Evolutionary conservation across 176 grass and related monocot species (phyloP).

Genomic region (Miscanthus lutarioriparius): DNA sequence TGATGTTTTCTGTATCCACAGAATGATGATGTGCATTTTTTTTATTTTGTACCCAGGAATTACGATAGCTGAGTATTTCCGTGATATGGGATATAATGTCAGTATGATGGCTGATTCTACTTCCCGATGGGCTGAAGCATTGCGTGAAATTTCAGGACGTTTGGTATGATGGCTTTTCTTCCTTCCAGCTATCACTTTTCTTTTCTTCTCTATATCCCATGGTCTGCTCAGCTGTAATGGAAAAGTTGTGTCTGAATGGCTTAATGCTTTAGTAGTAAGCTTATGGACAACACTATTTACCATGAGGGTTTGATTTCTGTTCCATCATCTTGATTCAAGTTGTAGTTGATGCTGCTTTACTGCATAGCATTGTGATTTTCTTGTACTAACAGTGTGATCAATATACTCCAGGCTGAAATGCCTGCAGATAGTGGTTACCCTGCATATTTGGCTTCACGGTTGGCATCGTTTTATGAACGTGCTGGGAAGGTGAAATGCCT

Average conservation of each 20-base stretch:
- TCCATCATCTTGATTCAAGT: background rate
- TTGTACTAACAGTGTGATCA: constrained; percentile 37
- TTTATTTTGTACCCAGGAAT: constrained; percentile 49
- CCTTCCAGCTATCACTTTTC: background rate
- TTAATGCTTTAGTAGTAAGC: constrained; percentile 2
- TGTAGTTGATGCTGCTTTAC: constrained; percentile 8
- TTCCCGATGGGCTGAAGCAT: constrained; percentile 83
- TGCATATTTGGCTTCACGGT: constrained; percentile 92
- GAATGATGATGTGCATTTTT: background rate
- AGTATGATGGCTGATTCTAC: constrained; percentile 99
- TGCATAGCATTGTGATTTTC: background rate
- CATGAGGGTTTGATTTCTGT: background rate
- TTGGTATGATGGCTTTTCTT: constrained; percentile 42
- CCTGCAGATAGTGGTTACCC: constrained; percentile 99
- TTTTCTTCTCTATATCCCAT: constrained; percentile 11
- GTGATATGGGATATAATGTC: constrained; percentile 96
- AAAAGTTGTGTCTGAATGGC: background rate
- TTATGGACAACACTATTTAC: background rate
- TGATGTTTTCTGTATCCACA: constrained; percentile 10
- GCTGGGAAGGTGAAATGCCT: constrained; percentile 97
- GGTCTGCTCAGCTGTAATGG: background rate
- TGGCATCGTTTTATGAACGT: constrained; percentile 98
- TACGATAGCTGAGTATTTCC: constrained; percentile 88
- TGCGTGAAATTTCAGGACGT: constrained; percentile 70
- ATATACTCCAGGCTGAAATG: constrained; percentile 86